Evolutionary conservation across 2,329 filamentous ascomycete species (phyloP).

Genomic region (Fusarium virguliforme): DNA sequence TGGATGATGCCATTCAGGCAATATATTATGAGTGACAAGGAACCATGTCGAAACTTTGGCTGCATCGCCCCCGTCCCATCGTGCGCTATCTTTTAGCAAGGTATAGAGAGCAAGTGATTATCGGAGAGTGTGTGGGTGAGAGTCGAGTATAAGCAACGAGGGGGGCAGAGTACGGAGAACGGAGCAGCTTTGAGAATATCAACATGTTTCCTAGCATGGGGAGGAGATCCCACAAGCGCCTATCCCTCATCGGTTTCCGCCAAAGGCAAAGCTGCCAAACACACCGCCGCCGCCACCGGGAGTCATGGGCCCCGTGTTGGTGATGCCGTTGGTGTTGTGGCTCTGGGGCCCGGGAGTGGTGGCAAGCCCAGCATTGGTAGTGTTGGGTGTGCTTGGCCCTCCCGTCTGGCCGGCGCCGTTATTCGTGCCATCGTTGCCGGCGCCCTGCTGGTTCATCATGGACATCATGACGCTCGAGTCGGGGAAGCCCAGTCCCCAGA

Average conservation of each 20-base stretch:
- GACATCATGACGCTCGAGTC: conserved; percentile 66
- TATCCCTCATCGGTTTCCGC: conserved; percentile 56
- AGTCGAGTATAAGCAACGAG: conserved; percentile 11
- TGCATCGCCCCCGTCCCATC: conserved; percentile 7
- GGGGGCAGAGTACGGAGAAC: conserved; percentile 24
- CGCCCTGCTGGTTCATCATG: conserved; percentile 56
- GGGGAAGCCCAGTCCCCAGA: conserved; percentile 90
- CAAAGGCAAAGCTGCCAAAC: conserved; percentile 81
- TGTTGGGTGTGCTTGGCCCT: conserved; percentile 78
- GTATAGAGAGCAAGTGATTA: conserved; percentile 16
- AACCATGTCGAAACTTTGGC: conserved; percentile 8
- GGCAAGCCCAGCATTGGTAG: conserved; percentile 67
- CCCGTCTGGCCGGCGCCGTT: conserved; percentile 60
- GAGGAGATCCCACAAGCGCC: conserved; percentile 4
- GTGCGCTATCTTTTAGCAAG: conserved; percentile 11
- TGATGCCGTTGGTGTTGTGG: conserved; percentile 71
- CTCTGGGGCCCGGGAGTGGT: conserved; percentile 66
- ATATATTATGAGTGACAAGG: conserved; percentile 14
- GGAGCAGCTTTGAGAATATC: conserved; percentile 35
- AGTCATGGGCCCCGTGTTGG: conserved; percentile 80
- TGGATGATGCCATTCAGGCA: conserved; percentile 9
- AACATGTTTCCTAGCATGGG: conserved; percentile 29
- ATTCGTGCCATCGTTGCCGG: conserved; percentile 50
- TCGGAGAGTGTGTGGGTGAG: conserved; percentile 11
- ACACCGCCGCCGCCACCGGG: conserved; percentile 82